Evolutionary conservation across 2,329 filamentous ascomycete species (phyloP).

Genomic region (Escovopsis sp.): DNA sequence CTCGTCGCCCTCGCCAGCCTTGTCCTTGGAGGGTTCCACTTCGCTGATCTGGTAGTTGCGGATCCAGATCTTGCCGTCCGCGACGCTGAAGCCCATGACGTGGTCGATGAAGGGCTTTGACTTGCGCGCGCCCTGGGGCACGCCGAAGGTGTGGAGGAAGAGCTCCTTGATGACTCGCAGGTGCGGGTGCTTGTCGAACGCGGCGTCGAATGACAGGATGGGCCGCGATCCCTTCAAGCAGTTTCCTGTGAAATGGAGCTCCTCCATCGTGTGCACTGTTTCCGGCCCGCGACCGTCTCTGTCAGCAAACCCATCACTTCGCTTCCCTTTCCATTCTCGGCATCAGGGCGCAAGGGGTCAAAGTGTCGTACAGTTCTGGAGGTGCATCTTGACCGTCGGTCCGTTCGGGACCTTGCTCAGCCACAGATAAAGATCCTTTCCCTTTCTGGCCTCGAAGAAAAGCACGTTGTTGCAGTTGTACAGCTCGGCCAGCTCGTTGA

Average conservation of each 20-base stretch:
- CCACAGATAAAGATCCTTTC: constrained; percentile 89
- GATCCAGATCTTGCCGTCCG: constrained; percentile 91
- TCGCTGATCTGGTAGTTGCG: constrained; percentile 89
- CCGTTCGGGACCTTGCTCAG: constrained; percentile 73
- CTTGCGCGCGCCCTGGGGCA: constrained; percentile 75
- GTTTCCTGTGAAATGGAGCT: constrained; percentile 93
- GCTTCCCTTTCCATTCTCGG: too few species aligned
- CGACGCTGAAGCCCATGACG: constrained; percentile 81
- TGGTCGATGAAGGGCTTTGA: constrained; percentile 95
- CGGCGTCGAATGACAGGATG: constrained; percentile 77
- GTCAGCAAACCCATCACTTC: constrained; percentile 10
- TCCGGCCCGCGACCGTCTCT: not conserved
- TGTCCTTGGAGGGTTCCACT: constrained; percentile 46
- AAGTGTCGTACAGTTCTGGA: constrained; percentile 51
- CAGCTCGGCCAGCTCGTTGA: constrained; percentile 61
- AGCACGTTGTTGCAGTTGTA: constrained; percentile 92
- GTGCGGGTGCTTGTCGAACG: constrained; percentile 71
- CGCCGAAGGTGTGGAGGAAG: constrained; percentile 79
- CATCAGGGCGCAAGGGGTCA: not conserved
- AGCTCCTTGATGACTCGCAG: constrained; percentile 78
- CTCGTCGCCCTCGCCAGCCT: constrained; percentile 27
- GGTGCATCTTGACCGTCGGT: constrained; percentile 50
- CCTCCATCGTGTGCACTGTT: constrained; percentile 84
- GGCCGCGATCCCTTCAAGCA: constrained; percentile 88
- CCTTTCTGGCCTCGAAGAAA: constrained; percentile 92